Conservation (phyloP, 257 asterid species). For the Primulina tabacum region DNA sequence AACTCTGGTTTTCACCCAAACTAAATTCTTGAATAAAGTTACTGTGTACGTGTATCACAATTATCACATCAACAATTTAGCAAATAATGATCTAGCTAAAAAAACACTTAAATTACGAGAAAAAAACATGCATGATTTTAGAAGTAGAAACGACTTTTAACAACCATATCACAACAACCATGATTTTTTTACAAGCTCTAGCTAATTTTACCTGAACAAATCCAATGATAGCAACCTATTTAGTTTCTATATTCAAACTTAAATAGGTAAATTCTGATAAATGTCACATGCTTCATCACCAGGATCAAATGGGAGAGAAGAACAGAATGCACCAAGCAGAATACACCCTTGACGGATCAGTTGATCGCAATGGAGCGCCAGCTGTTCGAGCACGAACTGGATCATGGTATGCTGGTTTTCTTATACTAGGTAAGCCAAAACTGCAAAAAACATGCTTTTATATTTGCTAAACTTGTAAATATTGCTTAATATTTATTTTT, state of each 20-base stretch:
- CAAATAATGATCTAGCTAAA: no score
- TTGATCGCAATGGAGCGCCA: slow-evolving; percentile 65
- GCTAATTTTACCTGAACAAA: no score
- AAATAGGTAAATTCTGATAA: background rate
- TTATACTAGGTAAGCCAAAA: slow-evolving; percentile 55
- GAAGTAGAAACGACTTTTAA: no score
- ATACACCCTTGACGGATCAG: slow-evolving; percentile 70
- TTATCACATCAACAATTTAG: background rate
- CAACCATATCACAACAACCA: no score
- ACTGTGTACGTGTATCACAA: background rate
- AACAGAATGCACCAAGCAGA: slow-evolving; percentile 34
- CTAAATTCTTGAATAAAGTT: no score
- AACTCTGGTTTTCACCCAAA: background rate
- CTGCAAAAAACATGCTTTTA: background rate
- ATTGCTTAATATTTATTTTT: background rate
- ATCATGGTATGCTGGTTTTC: slow-evolving; percentile 67
- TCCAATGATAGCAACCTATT: no score
- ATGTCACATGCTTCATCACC: background rate
- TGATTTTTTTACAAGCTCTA: no score
- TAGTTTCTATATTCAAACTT: background rate
- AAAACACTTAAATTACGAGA: no score
- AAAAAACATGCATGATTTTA: no score
- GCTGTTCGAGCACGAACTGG: slow-evolving; percentile 68
- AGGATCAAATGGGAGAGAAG: slow-evolving; percentile 40
- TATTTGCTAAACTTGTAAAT: background rate